These are phyloP conservation scores for Xerocomus minutiporus DNA, from an alignment of 1,284 basidiomycete species.

Conservation along the genomic window DNA sequence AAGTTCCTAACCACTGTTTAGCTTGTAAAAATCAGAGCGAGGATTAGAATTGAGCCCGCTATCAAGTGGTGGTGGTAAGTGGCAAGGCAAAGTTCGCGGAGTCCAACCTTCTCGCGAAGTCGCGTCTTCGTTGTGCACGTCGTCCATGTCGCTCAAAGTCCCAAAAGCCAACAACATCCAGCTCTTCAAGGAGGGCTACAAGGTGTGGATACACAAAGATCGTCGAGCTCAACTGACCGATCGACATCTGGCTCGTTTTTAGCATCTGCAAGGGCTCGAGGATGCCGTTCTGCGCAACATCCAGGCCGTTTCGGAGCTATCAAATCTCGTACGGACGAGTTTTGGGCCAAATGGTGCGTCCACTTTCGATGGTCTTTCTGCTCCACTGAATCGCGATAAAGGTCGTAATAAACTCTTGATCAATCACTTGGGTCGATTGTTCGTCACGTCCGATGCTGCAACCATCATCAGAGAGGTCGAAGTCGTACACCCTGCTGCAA, in stretches of 20 bases:
- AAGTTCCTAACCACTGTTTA: too few species aligned
- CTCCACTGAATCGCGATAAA: slow-evolving; percentile 28
- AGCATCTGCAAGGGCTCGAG: slow-evolving; percentile 88
- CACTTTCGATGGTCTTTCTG: not conserved
- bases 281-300: slow-evolving; percentile 95
- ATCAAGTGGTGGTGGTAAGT: too few species aligned
- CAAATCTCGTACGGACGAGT: slow-evolving; percentile 92
- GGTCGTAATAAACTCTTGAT: slow-evolving; percentile 95
- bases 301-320: slow-evolving; percentile 89
- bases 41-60: too few species aligned
- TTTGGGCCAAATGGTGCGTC: slow-evolving; percentile 91
- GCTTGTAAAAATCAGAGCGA: too few species aligned
- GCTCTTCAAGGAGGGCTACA: slow-evolving; percentile 94
- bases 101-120: slow-evolving; percentile 2
- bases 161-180: slow-evolving; percentile 86
- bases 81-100: slow-evolving; percentile 9
- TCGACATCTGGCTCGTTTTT: slow-evolving; percentile 7
- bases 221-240: not conserved
- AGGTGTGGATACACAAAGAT: slow-evolving; percentile 45
- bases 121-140: not conserved
- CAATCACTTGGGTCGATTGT: slow-evolving; percentile 92
- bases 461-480: slow-evolving; percentile 99
- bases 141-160: slow-evolving; percentile 86
- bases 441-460: slow-evolving; percentile 98
- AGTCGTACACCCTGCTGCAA: slow-evolving; percentile 97